A percentile compares a stretch with the other conserved stretches of the same genome.
phyloP scores from a whole-genome alignment of 441 rosid genomes.

The Melastoma candidum region DNA sequence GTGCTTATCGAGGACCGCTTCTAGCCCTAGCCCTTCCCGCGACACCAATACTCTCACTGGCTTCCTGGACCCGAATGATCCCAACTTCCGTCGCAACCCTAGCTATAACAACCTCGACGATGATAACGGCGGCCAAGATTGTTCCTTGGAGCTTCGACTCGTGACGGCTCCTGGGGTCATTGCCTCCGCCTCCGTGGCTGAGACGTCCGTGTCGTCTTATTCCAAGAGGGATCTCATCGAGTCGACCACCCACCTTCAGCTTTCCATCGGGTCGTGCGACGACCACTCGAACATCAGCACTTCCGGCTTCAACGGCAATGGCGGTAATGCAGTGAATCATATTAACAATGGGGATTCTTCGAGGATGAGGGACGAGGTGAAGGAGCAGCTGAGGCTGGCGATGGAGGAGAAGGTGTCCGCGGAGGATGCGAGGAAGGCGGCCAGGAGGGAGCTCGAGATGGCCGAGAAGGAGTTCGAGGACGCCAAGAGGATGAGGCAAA shows the following conservation, averaged over 20 bases:
- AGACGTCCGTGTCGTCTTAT: conserved; percentile 1
- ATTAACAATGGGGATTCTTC: neutral
- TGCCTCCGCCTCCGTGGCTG: conserved; percentile 10
- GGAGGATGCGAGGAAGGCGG: conserved; percentile 66
- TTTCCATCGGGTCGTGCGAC: conserved; percentile 45
- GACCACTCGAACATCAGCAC: too few relatives aligned
- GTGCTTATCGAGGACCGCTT: conserved; percentile 54
- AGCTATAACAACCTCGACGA: conserved; percentile 11
- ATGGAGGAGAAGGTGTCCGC: conserved; percentile 73
- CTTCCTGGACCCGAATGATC: conserved; percentile 28
- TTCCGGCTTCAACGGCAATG: neutral
- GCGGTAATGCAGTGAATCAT: conserved; percentile 5
- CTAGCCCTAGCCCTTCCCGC: conserved; percentile 47
- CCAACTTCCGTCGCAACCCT: conserved; percentile 3
- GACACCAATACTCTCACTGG: conserved; percentile 37
- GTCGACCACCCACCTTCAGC: conserved; percentile 35
- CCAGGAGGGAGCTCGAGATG: conserved; percentile 69
- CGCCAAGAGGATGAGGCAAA: conserved; percentile 82
- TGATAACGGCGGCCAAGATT: conserved; percentile 23
- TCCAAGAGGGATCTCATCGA: conserved; percentile 27
- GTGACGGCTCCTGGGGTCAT: conserved; percentile 31
- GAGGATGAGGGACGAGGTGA: conserved; percentile 30
- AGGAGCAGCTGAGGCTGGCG: conserved; percentile 51
- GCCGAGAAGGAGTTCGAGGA: conserved; percentile 74
- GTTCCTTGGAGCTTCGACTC: conserved; percentile 81